Evolutionary conservation across 2,329 filamentous ascomycete species (phyloP), one percentile per base, ranked within the genome.

Genomic region (Talaromyces albobiverticillius): DNA sequence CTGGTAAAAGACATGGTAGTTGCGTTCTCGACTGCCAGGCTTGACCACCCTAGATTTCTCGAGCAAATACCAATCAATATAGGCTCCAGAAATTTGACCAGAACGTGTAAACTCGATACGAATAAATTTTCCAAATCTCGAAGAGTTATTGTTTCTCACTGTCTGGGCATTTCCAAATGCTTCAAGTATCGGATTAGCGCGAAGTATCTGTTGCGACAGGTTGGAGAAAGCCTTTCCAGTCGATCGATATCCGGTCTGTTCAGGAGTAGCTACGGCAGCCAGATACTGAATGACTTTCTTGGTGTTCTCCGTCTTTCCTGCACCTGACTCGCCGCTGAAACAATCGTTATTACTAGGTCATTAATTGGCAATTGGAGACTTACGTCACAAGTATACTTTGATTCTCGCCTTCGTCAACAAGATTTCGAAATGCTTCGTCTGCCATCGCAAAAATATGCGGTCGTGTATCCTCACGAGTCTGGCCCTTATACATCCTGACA

Each of bases 241-340:
- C 76, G 71, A 82, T 68, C 81, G 80, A 2, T 72, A 75, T 54
- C 79, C 73, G 2, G 87, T 81, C 0, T 86, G 85, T 56, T 97
- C 93, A 0, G 89, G 84, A 40, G 89, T 88, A 9, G 94, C 94
- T 43, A 99, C 94, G 1, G 94, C 91, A 13, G 94, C 94, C 41
- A 99, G 84, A 67, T 99, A 99, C 66, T 99, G 95, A 53, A 99
- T 99, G 62, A 99, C 94, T 71, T 99, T 99, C 69, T 99, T 99
- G 14, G 94, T 99, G 69, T 99, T 99, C 70, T 99, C 94, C 0
- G 94, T 99, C 76, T 99, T 99, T 63, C 94, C 94, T 31, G 94
- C 94, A 67, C 94, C 94, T 16, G 94, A 99, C 76, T 99, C 94
- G 73, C 94, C 94, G 2, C 79, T 81, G 38, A 1, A 50, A 14